phyloP scores from a whole-genome alignment of 768 basidiomycete genomes.

The Pulveroboletus sp. region DNA sequence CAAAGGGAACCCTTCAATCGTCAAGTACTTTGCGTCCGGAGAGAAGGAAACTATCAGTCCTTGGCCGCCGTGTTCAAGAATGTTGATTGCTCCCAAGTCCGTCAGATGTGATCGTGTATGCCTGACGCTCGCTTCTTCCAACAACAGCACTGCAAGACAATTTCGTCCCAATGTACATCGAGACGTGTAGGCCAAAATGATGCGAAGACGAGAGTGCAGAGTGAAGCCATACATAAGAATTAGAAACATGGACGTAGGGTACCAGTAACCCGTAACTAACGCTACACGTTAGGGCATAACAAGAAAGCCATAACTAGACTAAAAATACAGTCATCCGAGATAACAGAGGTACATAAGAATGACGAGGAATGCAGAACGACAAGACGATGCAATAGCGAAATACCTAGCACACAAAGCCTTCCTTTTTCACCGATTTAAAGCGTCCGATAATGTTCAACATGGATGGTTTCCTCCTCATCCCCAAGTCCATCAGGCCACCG shows the following conservation, averaged over 20 bases:
- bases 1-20: no score
- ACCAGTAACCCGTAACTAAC: not conserved
- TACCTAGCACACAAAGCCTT: constrained; percentile 9
- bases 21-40: no score
- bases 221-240: no score
- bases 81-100: no score
- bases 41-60: no score
- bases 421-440: constrained; percentile 27
- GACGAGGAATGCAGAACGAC: not conserved
- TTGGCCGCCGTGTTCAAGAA: no score
- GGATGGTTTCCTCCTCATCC: constrained; percentile 22
- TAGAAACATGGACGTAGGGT: not conserved
- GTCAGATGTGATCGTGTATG: no score
- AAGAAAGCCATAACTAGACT: not conserved
- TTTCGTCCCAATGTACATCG: no score
- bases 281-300: not conserved
- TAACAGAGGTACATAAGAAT: not conserved
- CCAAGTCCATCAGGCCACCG: constrained; percentile 6
- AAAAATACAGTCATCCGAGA: not conserved
- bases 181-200: no score
- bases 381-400: not conserved
- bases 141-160: no score
- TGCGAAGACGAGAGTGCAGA: no score
- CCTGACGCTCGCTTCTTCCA: no score
- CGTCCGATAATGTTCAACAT: constrained; percentile 28